phyloP scores from a whole-genome alignment of 805 yeast genomes.

The Cyberlindnera mycetangii region DNA sequence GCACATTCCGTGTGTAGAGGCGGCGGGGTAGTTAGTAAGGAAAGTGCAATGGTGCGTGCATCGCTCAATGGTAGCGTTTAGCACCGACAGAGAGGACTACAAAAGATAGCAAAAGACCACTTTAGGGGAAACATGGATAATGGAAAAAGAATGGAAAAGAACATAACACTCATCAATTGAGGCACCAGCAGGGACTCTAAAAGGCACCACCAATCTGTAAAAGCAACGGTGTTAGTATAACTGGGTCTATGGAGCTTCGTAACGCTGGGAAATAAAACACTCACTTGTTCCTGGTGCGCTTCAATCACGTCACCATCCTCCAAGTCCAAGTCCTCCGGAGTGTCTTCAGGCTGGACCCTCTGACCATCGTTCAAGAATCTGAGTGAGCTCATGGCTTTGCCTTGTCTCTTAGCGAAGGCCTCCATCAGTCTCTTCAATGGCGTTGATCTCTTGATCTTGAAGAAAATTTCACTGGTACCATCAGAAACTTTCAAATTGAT shows the following conservation, averaged over 20 bases:
- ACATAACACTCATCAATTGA: neutral
- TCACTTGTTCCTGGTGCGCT: slow-evolving; percentile 94
- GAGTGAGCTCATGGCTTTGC: slow-evolving; percentile 76
- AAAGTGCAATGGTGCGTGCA: no score
- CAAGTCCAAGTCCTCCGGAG: slow-evolving; percentile 91
- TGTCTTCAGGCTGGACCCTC: slow-evolving; percentile 80
- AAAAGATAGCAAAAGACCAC: no score
- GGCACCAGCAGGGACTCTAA: neutral
- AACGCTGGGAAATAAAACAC: slow-evolving; percentile 35
- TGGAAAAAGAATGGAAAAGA: no score
- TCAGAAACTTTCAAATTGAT: slow-evolving; percentile 93
- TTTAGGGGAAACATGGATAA: neutral
- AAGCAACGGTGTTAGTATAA: slow-evolving; percentile 31
- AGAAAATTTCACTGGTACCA: slow-evolving; percentile 89
- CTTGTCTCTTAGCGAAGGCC: slow-evolving; percentile 97
- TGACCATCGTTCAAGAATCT: slow-evolving; percentile 94
- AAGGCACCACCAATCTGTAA: slow-evolving; percentile 21
- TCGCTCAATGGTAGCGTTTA: no score
- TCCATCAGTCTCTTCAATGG: slow-evolving; percentile 94
- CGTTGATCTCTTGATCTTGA: slow-evolving; percentile 91
- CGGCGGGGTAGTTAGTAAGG: no score
- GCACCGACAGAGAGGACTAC: no score
- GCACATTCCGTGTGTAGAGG: no score
- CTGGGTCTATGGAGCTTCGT: neutral
- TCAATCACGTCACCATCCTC: slow-evolving; percentile 96